These are phyloP conservation scores for Puya raimondii DNA, from an alignment of 176 grass and related monocot species.

Conservation along the genomic window DNA sequence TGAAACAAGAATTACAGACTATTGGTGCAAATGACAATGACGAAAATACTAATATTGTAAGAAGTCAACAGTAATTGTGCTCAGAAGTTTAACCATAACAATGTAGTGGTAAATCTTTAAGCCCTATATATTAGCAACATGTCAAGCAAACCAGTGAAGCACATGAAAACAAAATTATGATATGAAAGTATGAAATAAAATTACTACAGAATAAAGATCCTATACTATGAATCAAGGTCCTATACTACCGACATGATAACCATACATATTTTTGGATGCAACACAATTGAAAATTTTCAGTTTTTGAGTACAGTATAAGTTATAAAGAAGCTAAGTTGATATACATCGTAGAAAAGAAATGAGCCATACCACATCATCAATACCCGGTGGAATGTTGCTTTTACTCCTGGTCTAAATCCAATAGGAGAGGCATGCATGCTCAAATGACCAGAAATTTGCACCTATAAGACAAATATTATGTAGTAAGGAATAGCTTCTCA, in stretches of 20 bases:
- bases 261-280: background rate
- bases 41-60: too few species aligned
- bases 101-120: too few species aligned
- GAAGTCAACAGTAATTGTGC: too few species aligned
- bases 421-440: constrained; percentile 42
- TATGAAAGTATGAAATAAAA: too few species aligned
- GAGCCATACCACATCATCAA: constrained; percentile 49
- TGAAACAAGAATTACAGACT: too few species aligned
- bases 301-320: background rate
- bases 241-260: background rate
- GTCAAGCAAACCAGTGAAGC: too few species aligned
- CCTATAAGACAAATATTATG: constrained; percentile 32
- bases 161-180: too few species aligned
- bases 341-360: constrained; percentile 8
- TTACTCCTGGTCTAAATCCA: constrained; percentile 66
- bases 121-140: too few species aligned
- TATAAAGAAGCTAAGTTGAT: constrained; percentile 12
- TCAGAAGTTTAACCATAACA: too few species aligned
- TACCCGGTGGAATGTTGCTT: constrained; percentile 56
- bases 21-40: too few species aligned
- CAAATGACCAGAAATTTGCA: constrained; percentile 53
- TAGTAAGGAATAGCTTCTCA: constrained; percentile 25
- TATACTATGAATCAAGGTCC: background rate
- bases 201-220: too few species aligned
- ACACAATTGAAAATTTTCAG: background rate